These are phyloP conservation scores for Xylaria sp. DNA, from an alignment of 2,329 filamentous ascomycete species.

Conservation along the genomic window DNA sequence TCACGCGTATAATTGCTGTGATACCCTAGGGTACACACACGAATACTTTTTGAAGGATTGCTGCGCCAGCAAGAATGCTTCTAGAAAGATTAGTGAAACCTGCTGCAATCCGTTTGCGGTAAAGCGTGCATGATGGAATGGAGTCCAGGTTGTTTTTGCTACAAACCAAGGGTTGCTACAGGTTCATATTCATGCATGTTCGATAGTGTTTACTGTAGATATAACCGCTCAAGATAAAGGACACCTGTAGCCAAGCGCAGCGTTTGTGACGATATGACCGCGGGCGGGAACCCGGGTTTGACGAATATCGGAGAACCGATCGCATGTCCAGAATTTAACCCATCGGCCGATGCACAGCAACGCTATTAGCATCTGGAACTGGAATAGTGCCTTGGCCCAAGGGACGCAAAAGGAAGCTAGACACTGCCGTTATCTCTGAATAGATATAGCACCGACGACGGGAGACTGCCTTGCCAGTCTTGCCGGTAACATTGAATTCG, in stretches of 20 bases:
- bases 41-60: neutral
- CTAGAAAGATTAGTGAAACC: conserved; percentile 19
- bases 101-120: neutral
- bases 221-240: conserved; percentile 1
- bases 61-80: conserved; percentile 7
- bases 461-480: conserved; percentile 3
- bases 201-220: conserved; percentile 2
- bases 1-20: neutral
- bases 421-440: conserved; percentile 19
- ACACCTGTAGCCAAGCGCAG: conserved; percentile 10
- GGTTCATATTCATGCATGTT: conserved; percentile 22
- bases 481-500: neutral
- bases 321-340: conserved; percentile 12
- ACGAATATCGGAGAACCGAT: neutral
- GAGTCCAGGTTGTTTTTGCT: neutral
- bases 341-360: conserved; percentile 6
- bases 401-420: conserved; percentile 32
- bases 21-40: neutral
- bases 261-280: neutral
- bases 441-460: neutral
- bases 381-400: conserved; percentile 21
- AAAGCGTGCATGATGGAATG: conserved; percentile 12
- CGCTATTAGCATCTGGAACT: conserved; percentile 3
- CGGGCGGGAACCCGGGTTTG: conserved; percentile 1
- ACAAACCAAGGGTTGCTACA: conserved; percentile 5